These are phyloP conservation scores for Dryas drummondii DNA, from an alignment of 306 rosid genomes.

Conservation along the genomic window DNA sequence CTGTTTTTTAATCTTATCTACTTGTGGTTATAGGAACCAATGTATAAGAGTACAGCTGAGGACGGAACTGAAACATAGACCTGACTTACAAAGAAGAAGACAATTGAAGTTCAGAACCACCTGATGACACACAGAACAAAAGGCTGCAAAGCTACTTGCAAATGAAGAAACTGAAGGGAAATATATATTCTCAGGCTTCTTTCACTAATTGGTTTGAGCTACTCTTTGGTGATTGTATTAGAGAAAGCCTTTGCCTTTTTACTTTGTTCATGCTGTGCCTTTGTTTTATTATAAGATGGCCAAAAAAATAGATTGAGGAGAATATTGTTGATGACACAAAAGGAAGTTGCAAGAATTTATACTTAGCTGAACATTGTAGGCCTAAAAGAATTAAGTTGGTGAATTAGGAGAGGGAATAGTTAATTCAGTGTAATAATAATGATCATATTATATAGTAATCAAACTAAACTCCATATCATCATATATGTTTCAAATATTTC, in stretches of 20 bases:
- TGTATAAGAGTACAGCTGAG: neutral
- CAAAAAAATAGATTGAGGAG: neutral
- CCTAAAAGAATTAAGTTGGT: neutral
- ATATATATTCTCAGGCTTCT: neutral
- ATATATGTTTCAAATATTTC: too few species aligned
- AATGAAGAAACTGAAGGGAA: constrained; percentile 5
- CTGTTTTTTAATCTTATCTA: neutral
- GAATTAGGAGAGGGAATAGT: neutral
- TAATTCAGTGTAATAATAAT: too few species aligned
- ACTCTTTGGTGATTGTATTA: neutral
- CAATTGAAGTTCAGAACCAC: neutral
- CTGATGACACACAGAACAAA: neutral
- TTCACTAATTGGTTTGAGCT: neutral
- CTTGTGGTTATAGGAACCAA: constrained; percentile 10
- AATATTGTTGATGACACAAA: neutral
- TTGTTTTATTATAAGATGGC: neutral
- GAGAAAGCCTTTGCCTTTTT: neutral
- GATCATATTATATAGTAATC: neutral
- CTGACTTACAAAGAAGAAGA: neutral
- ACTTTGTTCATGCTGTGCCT: neutral
- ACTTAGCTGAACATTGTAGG: neutral
- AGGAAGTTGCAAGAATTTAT: constrained; percentile 8
- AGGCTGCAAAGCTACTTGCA: neutral
- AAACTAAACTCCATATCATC: neutral
- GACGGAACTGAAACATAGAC: neutral